These are phyloP conservation scores for Beauveria varroae DNA, from an alignment of 2,329 filamentous ascomycete species.

Conservation along the genomic window DNA sequence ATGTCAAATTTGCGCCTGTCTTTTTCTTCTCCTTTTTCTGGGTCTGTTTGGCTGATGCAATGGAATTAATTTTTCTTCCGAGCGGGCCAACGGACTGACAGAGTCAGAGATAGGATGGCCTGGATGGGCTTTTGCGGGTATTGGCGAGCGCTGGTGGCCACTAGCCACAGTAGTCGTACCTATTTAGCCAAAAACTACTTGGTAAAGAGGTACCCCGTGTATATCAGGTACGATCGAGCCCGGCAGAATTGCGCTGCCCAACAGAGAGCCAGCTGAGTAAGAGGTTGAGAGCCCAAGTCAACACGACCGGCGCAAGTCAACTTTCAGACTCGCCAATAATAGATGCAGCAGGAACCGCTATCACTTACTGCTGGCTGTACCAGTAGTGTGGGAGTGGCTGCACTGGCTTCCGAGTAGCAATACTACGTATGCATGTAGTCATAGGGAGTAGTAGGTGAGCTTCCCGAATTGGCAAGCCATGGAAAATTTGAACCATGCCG, in stretches of 20 bases:
- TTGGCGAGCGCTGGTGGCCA: background rate
- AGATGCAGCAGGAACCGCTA: background rate
- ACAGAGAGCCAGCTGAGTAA: background rate
- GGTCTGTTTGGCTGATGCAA: background rate
- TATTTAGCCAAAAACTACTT: background rate
- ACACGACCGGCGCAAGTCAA: too few species aligned
- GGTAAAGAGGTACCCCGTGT: background rate
- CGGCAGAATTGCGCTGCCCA: background rate
- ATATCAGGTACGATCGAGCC: background rate
- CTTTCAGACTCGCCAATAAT: background rate
- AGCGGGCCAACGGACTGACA: constrained; percentile 5
- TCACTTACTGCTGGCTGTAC: background rate
- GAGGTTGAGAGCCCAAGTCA: background rate
- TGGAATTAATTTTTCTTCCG: background rate
- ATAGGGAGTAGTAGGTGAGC: background rate
- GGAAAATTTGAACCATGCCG: background rate
- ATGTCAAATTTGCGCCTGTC: background rate
- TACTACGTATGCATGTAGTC: background rate
- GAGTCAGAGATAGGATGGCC: background rate
- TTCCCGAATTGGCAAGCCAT: constrained; percentile 4
- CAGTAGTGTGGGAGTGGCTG: background rate
- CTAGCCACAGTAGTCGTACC: background rate
- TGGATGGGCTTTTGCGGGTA: constrained; percentile 6
- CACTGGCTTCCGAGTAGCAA: too few species aligned
- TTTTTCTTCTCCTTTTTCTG: background rate